Percentiles rank a stretch among this genome's conserved stretches.
Conservation (phyloP, 1,284 basidiomycete species). For the Trametes versicolor region DNA sequence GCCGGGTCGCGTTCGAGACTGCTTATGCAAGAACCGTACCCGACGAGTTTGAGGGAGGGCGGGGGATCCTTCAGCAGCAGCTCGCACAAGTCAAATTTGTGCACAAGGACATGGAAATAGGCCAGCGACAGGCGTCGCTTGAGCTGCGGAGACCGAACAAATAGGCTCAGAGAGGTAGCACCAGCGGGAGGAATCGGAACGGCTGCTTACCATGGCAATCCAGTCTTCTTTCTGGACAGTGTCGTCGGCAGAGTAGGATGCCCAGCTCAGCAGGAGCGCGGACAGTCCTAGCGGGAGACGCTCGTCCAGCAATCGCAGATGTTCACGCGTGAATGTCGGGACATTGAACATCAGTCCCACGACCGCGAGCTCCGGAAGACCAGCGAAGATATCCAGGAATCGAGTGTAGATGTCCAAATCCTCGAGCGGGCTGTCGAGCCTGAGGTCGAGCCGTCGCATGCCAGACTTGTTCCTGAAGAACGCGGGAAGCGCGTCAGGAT, state of each 20-base stretch:
- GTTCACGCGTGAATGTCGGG: neutral
- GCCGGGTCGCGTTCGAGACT: constrained; percentile 6
- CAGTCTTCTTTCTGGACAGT: neutral
- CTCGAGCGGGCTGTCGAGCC: neutral
- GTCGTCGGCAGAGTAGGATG: neutral
- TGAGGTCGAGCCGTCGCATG: constrained; percentile 24
- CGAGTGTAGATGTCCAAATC: neutral
- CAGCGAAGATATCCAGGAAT: neutral
- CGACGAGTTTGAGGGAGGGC: constrained; percentile 16
- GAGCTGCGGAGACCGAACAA: constrained; percentile 3
- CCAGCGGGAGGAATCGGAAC: neutral
- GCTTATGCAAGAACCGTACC: constrained; percentile 19
- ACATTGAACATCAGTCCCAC: constrained; percentile 6
- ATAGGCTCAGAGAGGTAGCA: neutral
- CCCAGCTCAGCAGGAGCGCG: constrained; percentile 11
- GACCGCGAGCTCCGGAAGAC: constrained; percentile 13
- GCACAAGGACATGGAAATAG: constrained; percentile 17
- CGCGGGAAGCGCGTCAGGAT: neutral
- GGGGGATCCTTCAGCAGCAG: constrained; percentile 20
- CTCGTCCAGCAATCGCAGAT: neutral
- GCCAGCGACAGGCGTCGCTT: neutral
- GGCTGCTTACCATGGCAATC: neutral
- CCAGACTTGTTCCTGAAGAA: constrained; percentile 14
- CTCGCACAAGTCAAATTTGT: constrained; percentile 12
- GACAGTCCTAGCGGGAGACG: constrained; percentile 4